These are phyloP conservation scores for Aspergillus arachidicola DNA, from an alignment of 2,329 filamentous ascomycete species.

Conservation along the genomic window DNA sequence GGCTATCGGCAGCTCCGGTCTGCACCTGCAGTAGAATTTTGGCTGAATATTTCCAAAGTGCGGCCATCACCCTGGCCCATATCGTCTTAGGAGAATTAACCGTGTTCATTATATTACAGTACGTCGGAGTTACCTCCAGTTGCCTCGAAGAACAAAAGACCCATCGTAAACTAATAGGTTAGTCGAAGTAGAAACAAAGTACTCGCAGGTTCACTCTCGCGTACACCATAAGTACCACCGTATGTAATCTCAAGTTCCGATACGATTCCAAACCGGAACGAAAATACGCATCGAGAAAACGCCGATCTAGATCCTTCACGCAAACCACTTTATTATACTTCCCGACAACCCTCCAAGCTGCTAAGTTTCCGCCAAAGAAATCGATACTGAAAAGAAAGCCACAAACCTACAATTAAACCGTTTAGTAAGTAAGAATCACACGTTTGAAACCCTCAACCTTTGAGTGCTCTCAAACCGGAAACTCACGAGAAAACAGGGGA, in stretches of 20 bases:
- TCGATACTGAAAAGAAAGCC: neutral
- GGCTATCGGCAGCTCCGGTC: slow-evolving; percentile 1
- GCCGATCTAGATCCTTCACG: slow-evolving; percentile 1
- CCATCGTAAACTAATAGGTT: neutral
- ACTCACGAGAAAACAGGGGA: neutral
- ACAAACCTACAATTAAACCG: neutral
- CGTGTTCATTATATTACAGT: neutral
- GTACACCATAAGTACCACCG: neutral
- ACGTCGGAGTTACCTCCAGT: neutral
- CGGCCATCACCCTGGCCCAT: neutral
- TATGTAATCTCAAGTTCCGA: neutral
- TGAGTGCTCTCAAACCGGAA: neutral
- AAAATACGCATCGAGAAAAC: neutral
- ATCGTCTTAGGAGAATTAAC: neutral
- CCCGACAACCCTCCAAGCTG: neutral
- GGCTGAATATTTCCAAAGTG: neutral
- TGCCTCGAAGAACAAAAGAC: neutral
- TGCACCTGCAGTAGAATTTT: slow-evolving; percentile 1
- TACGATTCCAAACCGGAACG: neutral
- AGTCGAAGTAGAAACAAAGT: neutral
- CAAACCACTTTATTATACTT: slow-evolving; percentile 2
- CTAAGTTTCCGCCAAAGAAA: neutral
- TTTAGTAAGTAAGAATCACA: neutral
- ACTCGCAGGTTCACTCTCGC: neutral
- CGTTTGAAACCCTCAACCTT: neutral